phyloP scores from a whole-genome alignment of 306 rosid species.

The Canavalia ensiformis region DNA sequence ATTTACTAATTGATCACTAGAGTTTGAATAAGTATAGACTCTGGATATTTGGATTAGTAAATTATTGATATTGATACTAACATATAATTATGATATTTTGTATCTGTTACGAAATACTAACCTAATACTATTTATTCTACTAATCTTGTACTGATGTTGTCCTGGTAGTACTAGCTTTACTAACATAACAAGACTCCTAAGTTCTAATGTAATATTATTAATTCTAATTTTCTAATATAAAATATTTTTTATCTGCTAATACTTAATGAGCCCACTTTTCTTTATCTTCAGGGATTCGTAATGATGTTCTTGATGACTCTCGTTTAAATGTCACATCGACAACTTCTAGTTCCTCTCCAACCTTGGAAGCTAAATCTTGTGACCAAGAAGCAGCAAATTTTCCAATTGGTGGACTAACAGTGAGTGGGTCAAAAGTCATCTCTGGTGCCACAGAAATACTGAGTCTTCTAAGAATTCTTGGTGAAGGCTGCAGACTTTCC shows the following conservation, averaged over 20 bases:
- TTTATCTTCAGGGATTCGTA: slow-evolving; percentile 68
- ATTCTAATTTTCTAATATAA: not conserved
- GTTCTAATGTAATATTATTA: too few species aligned
- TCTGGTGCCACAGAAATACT: slow-evolving; percentile 80
- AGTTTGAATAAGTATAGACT: slow-evolving; percentile 3
- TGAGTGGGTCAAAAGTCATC: slow-evolving; percentile 67
- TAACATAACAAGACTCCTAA: slow-evolving; percentile 6
- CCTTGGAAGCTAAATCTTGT: slow-evolving; percentile 64
- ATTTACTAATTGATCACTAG: not conserved
- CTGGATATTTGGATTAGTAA: not conserved
- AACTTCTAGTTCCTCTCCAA: slow-evolving; percentile 63
- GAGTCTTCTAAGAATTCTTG: slow-evolving; percentile 82
- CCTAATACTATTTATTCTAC: slow-evolving; percentile 2
- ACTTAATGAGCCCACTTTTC: slow-evolving; percentile 20
- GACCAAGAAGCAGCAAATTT: slow-evolving; percentile 68
- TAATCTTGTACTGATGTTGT: slow-evolving; percentile 16
- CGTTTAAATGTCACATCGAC: slow-evolving; percentile 64
- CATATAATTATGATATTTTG: not conserved
- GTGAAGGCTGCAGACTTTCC: slow-evolving; percentile 94
- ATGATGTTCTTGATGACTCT: slow-evolving; percentile 78
- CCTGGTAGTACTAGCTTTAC: not conserved
- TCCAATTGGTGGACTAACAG: slow-evolving; percentile 59
- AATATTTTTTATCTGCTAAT: slow-evolving; percentile 34
- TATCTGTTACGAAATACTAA: not conserved
- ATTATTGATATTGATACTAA: slow-evolving; percentile 11